Evolutionary conservation across 164 flowering plant genomes (phyloP).

Genomic region (Cinnamomum chago): DNA sequence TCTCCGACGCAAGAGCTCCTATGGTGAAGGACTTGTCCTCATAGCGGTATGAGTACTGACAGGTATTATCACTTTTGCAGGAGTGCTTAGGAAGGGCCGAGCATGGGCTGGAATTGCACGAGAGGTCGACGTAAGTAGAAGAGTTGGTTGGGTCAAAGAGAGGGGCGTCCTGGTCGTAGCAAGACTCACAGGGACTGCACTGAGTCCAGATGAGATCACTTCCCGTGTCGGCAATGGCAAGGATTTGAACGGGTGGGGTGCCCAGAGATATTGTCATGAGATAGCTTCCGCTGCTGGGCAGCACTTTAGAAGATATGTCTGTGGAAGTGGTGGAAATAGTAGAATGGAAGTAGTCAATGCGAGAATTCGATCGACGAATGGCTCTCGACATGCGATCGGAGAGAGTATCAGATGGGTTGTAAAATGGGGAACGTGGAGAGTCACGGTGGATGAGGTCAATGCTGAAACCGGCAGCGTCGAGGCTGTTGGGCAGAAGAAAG

Average conservation of each 20-base stretch:
- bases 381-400: constrained; percentile 16
- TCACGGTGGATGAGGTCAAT: constrained; percentile 37
- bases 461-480: constrained; percentile 22
- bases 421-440: constrained; percentile 33
- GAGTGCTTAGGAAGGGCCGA: neutral
- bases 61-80: neutral
- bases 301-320: constrained; percentile 6
- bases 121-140: constrained; percentile 28
- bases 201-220: constrained; percentile 91
- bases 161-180: constrained; percentile 53
- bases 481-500: neutral
- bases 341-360: constrained; percentile 7
- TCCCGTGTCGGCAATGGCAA: constrained; percentile 76
- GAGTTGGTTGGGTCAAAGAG: constrained; percentile 42
- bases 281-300: constrained; percentile 51
- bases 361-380: constrained; percentile 22
- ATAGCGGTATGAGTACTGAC: constrained; percentile 23
- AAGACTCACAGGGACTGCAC: constrained; percentile 61
- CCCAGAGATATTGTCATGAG: constrained; percentile 60
- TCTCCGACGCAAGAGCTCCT: constrained; percentile 39
- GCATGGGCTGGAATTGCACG: constrained; percentile 34
- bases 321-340: neutral
- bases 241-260: constrained; percentile 47
- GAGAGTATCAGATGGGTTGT: constrained; percentile 17
- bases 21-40: constrained; percentile 32